Conservation (phyloP, 78 protist genomes). For the Dictyostelium discoideum region DNA sequence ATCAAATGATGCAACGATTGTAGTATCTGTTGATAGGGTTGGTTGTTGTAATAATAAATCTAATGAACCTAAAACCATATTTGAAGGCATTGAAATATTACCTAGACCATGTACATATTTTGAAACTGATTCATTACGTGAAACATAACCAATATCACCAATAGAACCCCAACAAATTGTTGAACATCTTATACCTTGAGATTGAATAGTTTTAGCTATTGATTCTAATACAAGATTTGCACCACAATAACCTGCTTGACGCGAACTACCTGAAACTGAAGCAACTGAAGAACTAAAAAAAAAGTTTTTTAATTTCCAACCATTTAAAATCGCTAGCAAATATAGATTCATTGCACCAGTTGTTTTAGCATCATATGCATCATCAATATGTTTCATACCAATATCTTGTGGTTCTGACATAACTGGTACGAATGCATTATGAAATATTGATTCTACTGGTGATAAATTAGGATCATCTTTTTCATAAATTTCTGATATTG, state of each 20-base stretch:
- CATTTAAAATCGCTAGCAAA: neutral
- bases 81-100: neutral
- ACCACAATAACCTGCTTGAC: conserved; percentile 73
- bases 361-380: conserved; percentile 27
- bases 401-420: neutral
- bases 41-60: neutral
- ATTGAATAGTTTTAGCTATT: conserved; percentile 1
- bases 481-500: neutral
- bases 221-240: conserved; percentile 81
- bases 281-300: conserved; percentile 66
- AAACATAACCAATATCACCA: conserved; percentile 2
- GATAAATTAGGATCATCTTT: neutral
- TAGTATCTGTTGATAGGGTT: neutral
- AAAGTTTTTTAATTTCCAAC: conserved; percentile 35
- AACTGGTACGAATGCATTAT: neutral
- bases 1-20: neutral
- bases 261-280: neutral
- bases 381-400: neutral
- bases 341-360: conserved; percentile 76
- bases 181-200: conserved; percentile 9
- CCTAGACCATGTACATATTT: neutral
- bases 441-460: neutral
- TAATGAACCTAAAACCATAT: neutral
- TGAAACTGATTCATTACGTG: neutral
- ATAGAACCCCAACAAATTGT: conserved; percentile 74